These are phyloP conservation scores for Coemansia sp. DNA, from an alignment of 192 early-diverging fungal species.

Conservation along the genomic window DNA sequence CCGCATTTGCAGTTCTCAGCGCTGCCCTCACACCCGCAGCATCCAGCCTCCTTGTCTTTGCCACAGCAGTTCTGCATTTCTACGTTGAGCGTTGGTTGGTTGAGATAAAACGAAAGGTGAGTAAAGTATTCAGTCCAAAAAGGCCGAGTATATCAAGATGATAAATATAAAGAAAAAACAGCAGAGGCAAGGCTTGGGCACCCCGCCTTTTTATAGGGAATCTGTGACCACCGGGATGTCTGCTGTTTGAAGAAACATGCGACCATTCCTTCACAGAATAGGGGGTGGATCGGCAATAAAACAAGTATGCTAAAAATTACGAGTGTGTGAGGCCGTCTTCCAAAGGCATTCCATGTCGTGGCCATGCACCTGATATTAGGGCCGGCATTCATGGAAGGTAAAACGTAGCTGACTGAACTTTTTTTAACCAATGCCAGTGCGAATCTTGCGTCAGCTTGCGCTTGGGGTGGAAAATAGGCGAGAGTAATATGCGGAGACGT, in stretches of 20 bases:
- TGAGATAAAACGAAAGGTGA: not conserved
- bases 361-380: constrained; percentile 5
- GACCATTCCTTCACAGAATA: not conserved
- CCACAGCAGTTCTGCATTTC: not conserved
- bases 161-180: not conserved
- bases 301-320: not conserved
- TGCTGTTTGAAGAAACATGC: not conserved
- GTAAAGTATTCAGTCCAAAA: constrained; percentile 1
- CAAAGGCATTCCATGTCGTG: not conserved
- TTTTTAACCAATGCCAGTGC: not conserved
- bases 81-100: not conserved
- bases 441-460: not conserved
- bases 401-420: not conserved
- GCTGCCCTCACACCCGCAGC: constrained; percentile 7
- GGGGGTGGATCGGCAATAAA: not conserved
- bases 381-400: not conserved
- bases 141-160: not conserved
- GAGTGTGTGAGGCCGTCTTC: not conserved
- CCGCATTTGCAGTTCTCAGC: not conserved
- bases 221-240: not conserved
- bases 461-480: not conserved
- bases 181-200: not conserved
- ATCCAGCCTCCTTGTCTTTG: not conserved
- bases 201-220: not conserved
- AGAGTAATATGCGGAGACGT: not conserved